These are phyloP conservation scores for Clavulina sp. DNA, from an alignment of 768 basidiomycete species.

Conservation along the genomic window DNA sequence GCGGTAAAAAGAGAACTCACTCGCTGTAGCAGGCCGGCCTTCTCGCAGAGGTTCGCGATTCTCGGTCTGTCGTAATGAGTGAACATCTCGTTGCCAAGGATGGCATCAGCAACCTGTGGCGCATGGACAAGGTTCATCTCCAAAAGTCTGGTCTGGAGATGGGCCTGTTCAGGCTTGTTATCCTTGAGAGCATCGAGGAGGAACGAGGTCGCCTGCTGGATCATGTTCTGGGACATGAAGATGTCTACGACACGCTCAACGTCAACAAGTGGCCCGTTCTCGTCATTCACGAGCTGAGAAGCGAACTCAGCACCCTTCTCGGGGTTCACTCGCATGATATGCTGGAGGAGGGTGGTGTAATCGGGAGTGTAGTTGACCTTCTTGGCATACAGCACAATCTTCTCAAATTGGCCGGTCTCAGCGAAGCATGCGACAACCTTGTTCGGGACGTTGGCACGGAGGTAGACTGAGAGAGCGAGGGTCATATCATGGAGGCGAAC, in stretches of 20 bases:
- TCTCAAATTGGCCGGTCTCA: constrained; percentile 95
- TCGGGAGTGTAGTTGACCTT: constrained; percentile 91
- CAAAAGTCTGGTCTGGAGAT: constrained; percentile 84
- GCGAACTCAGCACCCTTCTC: constrained; percentile 99
- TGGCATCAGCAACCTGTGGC: constrained; percentile 97
- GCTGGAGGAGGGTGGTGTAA: constrained; percentile 81
- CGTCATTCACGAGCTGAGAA: constrained; percentile 84
- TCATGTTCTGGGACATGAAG: constrained; percentile 99
- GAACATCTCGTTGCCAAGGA: constrained; percentile 98
- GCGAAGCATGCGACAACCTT: constrained; percentile 99
- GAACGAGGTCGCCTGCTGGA: constrained; percentile 97
- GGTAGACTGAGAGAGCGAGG: constrained; percentile 89
- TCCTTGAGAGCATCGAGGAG: constrained; percentile 94
- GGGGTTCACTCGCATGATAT: constrained; percentile 88
- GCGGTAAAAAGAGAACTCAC: constrained; percentile 28
- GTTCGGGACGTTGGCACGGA: constrained; percentile 93
- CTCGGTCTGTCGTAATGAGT: constrained; percentile 88
- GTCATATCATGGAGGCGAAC: constrained; percentile 93
- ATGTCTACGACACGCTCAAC: constrained; percentile 94
- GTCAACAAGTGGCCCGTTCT: constrained; percentile 80
- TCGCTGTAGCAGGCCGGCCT: constrained; percentile 86
- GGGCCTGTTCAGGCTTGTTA: constrained; percentile 92
- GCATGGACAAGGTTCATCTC: constrained; percentile 98
- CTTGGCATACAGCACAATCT: constrained; percentile 94
- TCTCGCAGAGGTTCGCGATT: constrained; percentile 96